These are phyloP conservation scores for Colletotrichum aenigma DNA, from an alignment of 2,329 filamentous ascomycete species.

Conservation along the genomic window DNA sequence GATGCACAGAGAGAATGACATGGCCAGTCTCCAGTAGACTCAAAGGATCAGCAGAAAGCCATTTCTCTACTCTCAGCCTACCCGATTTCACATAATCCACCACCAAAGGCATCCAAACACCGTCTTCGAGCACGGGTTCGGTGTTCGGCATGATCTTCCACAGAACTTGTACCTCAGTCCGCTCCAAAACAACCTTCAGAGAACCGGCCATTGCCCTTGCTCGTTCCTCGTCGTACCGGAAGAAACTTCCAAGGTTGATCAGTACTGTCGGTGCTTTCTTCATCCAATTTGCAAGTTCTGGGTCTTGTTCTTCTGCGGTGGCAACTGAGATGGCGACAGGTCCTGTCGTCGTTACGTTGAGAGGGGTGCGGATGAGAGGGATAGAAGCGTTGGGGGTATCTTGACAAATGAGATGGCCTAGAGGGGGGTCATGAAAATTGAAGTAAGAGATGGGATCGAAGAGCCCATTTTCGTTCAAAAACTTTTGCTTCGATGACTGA, in stretches of 20 bases:
- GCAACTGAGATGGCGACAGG: constrained; percentile 25
- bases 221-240: constrained; percentile 22
- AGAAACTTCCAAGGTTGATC: constrained; percentile 28
- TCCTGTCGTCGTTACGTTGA: constrained; percentile 24
- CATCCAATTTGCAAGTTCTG: constrained; percentile 27
- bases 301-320: constrained; percentile 26
- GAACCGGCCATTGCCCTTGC: constrained; percentile 30
- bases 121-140: constrained; percentile 20
- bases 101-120: constrained; percentile 4
- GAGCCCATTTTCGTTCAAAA: constrained; percentile 22
- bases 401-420: constrained; percentile 28
- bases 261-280: constrained; percentile 25
- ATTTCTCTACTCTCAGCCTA: constrained; percentile 27
- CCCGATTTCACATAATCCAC: constrained; percentile 23
- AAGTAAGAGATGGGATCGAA: constrained; percentile 24
- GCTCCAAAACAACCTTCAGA: constrained; percentile 23
- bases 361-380: constrained; percentile 24
- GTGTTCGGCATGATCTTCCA: constrained; percentile 28
- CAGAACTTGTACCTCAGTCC: constrained; percentile 31
- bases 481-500: not conserved
- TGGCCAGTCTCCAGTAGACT: constrained; percentile 38
- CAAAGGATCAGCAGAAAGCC: constrained; percentile 34
- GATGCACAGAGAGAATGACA: constrained; percentile 38
- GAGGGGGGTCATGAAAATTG: constrained; percentile 15
- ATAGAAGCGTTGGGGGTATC: constrained; percentile 26